These are phyloP conservation scores for Phytophthora quininea DNA, from an alignment of 352 stramenopile species.

Conservation along the genomic window DNA sequence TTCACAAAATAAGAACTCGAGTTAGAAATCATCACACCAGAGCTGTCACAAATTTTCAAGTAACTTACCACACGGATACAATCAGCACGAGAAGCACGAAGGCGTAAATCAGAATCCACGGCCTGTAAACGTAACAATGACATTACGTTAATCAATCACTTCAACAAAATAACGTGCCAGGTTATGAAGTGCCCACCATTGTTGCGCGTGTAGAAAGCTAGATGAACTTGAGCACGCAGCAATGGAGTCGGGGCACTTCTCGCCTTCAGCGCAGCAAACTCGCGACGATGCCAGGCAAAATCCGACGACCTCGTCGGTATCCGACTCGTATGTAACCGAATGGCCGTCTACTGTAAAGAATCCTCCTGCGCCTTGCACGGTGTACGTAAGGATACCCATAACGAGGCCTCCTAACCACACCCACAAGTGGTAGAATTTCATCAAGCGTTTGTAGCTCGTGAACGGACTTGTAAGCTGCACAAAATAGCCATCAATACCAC, in stretches of 20 bases:
- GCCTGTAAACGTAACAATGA: slow-evolving; percentile 36
- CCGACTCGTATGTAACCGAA: slow-evolving; percentile 76
- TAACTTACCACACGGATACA: slow-evolving; percentile 75
- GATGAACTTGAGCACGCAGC: slow-evolving; percentile 48
- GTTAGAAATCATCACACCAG: neutral
- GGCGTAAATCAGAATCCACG: slow-evolving; percentile 88
- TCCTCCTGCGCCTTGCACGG: slow-evolving; percentile 66
- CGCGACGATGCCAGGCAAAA: slow-evolving; percentile 86
- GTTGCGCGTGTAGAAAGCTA: slow-evolving; percentile 81
- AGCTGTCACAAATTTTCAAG: neutral
- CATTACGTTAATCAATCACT: neutral
- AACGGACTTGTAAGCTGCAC: slow-evolving; percentile 83
- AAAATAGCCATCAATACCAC: neutral
- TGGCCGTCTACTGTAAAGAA: slow-evolving; percentile 89
- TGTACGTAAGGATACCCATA: slow-evolving; percentile 81
- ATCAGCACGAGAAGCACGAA: slow-evolving; percentile 87
- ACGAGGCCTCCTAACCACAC: slow-evolving; percentile 83
- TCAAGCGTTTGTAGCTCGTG: slow-evolving; percentile 90
- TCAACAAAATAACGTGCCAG: neutral
- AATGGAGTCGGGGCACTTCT: slow-evolving; percentile 49
- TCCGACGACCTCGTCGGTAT: slow-evolving; percentile 71
- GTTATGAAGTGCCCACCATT: slow-evolving; percentile 49
- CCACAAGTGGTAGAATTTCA: slow-evolving; percentile 90
- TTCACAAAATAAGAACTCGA: slow-evolving; percentile 9
- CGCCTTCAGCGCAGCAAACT: slow-evolving; percentile 68